Conservation (phyloP, 345 rosid genomes). For the Lagerstroemia speciosa region DNA sequence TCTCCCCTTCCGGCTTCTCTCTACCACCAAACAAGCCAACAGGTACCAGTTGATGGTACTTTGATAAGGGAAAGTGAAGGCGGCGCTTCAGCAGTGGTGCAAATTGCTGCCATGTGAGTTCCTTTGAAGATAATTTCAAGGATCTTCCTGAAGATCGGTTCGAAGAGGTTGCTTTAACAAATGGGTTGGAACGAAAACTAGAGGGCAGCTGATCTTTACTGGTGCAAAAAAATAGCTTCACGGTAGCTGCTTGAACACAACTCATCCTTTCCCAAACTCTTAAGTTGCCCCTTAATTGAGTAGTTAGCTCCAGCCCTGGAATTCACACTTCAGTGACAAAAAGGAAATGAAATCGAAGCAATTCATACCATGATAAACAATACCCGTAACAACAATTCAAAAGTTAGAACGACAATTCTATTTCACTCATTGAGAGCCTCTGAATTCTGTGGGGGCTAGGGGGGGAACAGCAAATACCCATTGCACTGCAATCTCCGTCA, state of each 20-base stretch:
- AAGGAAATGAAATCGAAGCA: not conserved
- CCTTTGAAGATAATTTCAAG: conserved; percentile 6
- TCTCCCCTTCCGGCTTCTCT: conserved; percentile 37
- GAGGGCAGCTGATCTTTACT: not conserved
- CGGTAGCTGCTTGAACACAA: conserved; percentile 10
- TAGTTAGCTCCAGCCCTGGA: conserved; percentile 5
- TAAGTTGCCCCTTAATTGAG: not conserved
- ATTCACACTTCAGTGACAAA: not conserved
- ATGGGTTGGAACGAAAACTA: not conserved
- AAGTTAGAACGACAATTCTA: not conserved
- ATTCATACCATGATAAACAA: not conserved
- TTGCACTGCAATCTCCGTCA: not conserved
- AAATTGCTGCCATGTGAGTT: conserved; percentile 12
- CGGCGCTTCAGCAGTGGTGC: conserved; percentile 17
- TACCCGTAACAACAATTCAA: not conserved
- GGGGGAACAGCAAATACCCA: not conserved
- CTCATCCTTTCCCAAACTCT: conserved; percentile 10
- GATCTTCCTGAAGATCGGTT: not conserved
- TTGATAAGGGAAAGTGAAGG: conserved; percentile 10
- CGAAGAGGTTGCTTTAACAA: conserved; percentile 7
- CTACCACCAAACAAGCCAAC: conserved; percentile 61
- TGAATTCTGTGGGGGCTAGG: not conserved
- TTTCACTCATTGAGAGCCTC: not conserved
- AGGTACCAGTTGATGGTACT: conserved; percentile 18
- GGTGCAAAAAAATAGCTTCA: not conserved